These are phyloP conservation scores for Populus tomentosa DNA, from an alignment of 441 rosid genomes.

Conservation along the genomic window DNA sequence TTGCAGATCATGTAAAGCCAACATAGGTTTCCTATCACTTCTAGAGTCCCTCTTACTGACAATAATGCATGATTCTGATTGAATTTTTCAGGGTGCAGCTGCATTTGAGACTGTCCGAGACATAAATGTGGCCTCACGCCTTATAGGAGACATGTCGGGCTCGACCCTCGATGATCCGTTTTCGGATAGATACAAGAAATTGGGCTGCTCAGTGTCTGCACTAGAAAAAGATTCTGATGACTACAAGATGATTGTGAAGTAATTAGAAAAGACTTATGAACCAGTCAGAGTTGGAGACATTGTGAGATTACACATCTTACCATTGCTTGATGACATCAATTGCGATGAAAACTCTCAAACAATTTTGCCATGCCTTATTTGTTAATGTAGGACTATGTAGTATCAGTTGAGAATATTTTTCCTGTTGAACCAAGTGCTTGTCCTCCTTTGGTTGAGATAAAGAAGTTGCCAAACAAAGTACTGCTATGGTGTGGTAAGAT, in stretches of 20 bases:
- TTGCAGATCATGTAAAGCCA: constrained; percentile 60
- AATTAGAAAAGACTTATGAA: constrained; percentile 65
- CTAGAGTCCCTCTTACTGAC: not conserved
- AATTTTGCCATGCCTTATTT: not conserved
- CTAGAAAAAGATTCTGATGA: constrained; percentile 61
- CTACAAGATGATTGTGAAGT: constrained; percentile 59
- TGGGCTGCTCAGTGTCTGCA: constrained; percentile 52
- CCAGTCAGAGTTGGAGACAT: constrained; percentile 66
- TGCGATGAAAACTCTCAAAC: not conserved
- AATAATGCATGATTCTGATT: not conserved
- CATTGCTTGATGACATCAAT: not conserved
- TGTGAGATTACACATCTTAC: constrained; percentile 25
- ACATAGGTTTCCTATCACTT: not conserved
- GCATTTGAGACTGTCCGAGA: constrained; percentile 63
- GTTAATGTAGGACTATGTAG: constrained; percentile 49
- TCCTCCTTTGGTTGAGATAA: constrained; percentile 60
- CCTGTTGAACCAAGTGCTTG: constrained; percentile 46
- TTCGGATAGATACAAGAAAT: constrained; percentile 47
- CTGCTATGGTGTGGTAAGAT: constrained; percentile 84
- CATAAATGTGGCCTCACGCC: constrained; percentile 60
- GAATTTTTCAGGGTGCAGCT: constrained; percentile 44
- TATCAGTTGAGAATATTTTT: constrained; percentile 56
- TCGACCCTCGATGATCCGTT: constrained; percentile 69
- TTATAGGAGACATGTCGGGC: constrained; percentile 66
- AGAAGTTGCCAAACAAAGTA: constrained; percentile 57